Evolutionary conservation across 306 rosid genomes (phyloP).

Genomic region (Mucuna pruriens): DNA sequence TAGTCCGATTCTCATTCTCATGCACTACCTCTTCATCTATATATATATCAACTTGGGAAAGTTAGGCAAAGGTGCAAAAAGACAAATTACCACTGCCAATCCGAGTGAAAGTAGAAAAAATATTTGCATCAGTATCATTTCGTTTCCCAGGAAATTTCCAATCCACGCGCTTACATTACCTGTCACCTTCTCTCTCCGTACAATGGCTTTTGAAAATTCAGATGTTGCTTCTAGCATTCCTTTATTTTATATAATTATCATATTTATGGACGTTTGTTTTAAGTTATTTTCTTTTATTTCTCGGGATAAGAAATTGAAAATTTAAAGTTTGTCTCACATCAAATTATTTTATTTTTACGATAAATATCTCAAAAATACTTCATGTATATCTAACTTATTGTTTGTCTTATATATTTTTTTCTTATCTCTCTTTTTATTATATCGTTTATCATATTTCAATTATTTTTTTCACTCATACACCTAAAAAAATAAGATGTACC

Average conservation of each 20-base stretch:
- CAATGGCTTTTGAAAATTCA: constrained; percentile 19
- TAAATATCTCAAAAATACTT: too few relatives aligned
- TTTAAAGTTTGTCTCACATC: too few relatives aligned
- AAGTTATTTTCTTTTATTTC: too few relatives aligned
- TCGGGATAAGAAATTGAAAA: too few relatives aligned
- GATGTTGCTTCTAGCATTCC: background rate
- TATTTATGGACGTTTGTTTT: too few relatives aligned
- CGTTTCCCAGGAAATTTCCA: constrained; percentile 44
- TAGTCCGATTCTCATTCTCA: background rate
- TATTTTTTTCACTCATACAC: too few relatives aligned
- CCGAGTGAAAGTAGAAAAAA: constrained; percentile 39
- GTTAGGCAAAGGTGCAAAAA: constrained; percentile 41
- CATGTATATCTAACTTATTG: too few relatives aligned
- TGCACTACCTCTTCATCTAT: background rate
- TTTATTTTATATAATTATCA: background rate
- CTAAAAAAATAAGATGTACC: too few relatives aligned
- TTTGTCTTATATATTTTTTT: too few relatives aligned
- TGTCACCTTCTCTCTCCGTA: constrained; percentile 18
- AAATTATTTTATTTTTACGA: too few relatives aligned
- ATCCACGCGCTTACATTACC: constrained; percentile 41
- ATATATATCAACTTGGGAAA: background rate
- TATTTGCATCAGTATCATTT: background rate
- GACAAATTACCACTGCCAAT: background rate
- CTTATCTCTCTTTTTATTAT: too few relatives aligned
- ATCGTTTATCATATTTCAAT: too few relatives aligned